Evolutionary conservation across 805 yeast species (phyloP), one percentile per base, ranked within the genome.

Genomic region (Wickerhamiella azymoides): DNA sequence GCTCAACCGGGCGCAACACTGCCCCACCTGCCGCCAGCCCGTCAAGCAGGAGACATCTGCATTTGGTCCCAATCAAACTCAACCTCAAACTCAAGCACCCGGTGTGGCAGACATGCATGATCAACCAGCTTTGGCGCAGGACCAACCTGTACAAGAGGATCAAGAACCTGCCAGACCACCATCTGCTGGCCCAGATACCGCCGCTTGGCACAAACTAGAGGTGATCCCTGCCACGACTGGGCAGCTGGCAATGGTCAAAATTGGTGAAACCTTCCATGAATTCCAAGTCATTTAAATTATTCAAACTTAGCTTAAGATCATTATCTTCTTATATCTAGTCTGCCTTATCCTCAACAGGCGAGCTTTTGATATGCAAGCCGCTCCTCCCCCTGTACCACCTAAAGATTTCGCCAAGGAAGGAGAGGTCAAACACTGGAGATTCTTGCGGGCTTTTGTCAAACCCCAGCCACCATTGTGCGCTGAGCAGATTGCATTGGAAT

Each of bases 1-100:
- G 98, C 69, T 92, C 54, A 93, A 84, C 57, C 73, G 94, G 52
- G 84, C 95, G 0, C 89, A 80, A 54, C 74, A 76, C n/a, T 92
- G 98, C 65, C 98, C 98, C 1, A 76, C 88, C 45, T 92, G 98
- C 61, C 49, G 59, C 9, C 57, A 52, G 41, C 46, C 57, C 9
- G 55, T 53, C 2, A 46, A 50, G n/a, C 26, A 27, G 3, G 43
- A 40, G 11, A 27, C n/a, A 6, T 39, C 43, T n/a, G 47, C 47
- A 10, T 45, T 45, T 27, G 36, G 26, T 19, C 19, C 42, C 13
- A 17, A 27, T 38, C 41, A 26, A 27, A 11, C 40, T n/a, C 10
- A 24, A 26, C n/a, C 3, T 8, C 24, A 30, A 30, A 10, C 27
- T 11, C 28, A 32, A 27, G n/a, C n/a, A n/a, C n/a, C n/a, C n/a